Conservation (phyloP, 78 protist species). For the Pigoraptor vietnamica region DNA sequence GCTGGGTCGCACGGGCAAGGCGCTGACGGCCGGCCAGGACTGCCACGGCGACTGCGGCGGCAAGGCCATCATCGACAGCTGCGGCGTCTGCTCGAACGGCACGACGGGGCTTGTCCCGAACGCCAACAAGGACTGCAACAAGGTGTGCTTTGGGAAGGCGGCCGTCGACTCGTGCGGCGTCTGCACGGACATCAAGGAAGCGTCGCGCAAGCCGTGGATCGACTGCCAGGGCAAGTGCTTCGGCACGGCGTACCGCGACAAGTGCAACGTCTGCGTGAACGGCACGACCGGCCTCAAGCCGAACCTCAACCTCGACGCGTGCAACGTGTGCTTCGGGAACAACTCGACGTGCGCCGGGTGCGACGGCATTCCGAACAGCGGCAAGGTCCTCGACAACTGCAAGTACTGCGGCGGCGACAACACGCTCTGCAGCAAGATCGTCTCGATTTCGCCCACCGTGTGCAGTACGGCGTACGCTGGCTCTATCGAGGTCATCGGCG, state of each 20-base stretch:
- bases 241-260: not conserved
- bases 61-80: not conserved
- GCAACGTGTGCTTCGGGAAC: not conserved
- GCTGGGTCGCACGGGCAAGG: not conserved
- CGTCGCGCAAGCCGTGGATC: not conserved
- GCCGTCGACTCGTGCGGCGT: not conserved
- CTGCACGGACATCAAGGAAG: not conserved
- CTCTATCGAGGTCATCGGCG: not conserved
- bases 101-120: not conserved
- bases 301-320: not conserved
- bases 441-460: not conserved
- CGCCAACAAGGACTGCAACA: not conserved
- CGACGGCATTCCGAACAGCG: not conserved
- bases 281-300: not conserved
- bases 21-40: not conserved
- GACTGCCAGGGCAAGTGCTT: not conserved
- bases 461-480: not conserved
- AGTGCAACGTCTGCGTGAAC: not conserved
- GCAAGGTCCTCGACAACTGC: not conserved
- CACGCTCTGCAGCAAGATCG: not conserved
- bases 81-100: not conserved
- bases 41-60: not conserved
- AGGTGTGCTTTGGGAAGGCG: too few relatives aligned
- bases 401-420: not conserved
- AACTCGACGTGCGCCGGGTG: not conserved